These are phyloP conservation scores for Candida glaebosa DNA, from an alignment of 805 yeast genomes.

Conservation along the genomic window DNA sequence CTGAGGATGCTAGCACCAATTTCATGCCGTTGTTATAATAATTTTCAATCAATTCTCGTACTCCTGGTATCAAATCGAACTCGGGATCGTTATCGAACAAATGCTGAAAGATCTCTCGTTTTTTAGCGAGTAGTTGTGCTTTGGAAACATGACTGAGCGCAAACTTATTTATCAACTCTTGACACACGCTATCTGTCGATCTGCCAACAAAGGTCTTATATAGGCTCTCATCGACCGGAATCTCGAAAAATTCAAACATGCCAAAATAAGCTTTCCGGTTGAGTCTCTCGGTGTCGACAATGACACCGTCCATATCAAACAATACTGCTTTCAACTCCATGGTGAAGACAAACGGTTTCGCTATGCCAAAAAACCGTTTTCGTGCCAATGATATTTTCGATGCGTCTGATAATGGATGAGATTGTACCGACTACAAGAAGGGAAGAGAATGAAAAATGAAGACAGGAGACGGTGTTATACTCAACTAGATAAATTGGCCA, in stretches of 20 bases:
- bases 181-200: constrained; percentile 3
- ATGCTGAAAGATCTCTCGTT: neutral
- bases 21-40: constrained; percentile 2
- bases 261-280: constrained; percentile 1
- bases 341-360: no score
- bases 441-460: no score
- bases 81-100: constrained; percentile 2
- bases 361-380: no score
- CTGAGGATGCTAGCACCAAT: constrained; percentile 4
- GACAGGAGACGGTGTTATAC: no score
- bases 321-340: constrained; percentile 3
- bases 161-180: neutral
- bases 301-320: constrained; percentile 4
- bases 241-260: constrained; percentile 3
- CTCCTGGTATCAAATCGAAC: constrained; percentile 4
- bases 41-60: constrained; percentile 2
- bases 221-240: constrained; percentile 1
- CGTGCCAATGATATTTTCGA: no score
- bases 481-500: no score
- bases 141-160: neutral
- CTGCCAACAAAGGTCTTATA: constrained; percentile 1
- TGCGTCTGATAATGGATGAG: neutral
- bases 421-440: neutral
- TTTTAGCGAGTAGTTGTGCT: neutral
- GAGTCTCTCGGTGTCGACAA: constrained; percentile 3